Percentiles rank a stretch among this genome's conserved stretches.
Conservation (phyloP, 2,329 filamentous ascomycete species). For the Penicillium sp. region DNA sequence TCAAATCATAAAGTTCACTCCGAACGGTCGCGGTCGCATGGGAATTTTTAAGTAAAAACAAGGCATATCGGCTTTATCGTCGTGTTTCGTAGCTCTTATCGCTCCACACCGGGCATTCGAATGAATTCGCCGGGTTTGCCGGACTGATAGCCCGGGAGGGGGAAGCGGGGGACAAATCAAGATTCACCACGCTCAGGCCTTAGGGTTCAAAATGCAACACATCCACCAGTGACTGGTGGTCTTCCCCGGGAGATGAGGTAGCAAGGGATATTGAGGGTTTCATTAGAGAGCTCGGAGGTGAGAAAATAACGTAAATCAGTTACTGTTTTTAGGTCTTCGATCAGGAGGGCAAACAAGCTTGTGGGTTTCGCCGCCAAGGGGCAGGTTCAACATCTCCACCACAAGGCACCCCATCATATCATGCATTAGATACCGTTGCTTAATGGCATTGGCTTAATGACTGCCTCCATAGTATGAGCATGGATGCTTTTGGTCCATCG, state of each 20-base stretch:
- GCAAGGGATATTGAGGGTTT: neutral
- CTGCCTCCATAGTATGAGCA: too few species aligned
- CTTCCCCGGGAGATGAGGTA: neutral
- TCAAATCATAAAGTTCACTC: neutral
- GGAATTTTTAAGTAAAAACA: slow-evolving; percentile 1
- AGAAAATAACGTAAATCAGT: neutral
- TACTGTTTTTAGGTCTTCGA: neutral
- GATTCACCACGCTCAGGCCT: neutral
- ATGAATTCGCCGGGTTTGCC: slow-evolving; percentile 8
- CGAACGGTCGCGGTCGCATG: neutral
- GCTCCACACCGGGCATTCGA: slow-evolving; percentile 3
- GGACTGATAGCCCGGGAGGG: slow-evolving; percentile 7
- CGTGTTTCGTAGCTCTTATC: slow-evolving; percentile 11
- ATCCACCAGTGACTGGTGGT: slow-evolving; percentile 2
- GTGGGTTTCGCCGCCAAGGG: neutral
- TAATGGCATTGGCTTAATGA: too few species aligned
- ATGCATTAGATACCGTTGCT: too few species aligned
- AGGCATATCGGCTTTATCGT: slow-evolving; percentile 3
- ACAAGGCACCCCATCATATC: neutral
- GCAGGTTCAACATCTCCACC: neutral
- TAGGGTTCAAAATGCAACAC: neutral
- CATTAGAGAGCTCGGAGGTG: neutral
- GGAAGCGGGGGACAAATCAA: slow-evolving; percentile 8
- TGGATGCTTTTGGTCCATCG: too few species aligned
- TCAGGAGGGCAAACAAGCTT: neutral